phyloP scores from a whole-genome alignment of 805 yeast species.

The Monosporozyma siamensis region DNA sequence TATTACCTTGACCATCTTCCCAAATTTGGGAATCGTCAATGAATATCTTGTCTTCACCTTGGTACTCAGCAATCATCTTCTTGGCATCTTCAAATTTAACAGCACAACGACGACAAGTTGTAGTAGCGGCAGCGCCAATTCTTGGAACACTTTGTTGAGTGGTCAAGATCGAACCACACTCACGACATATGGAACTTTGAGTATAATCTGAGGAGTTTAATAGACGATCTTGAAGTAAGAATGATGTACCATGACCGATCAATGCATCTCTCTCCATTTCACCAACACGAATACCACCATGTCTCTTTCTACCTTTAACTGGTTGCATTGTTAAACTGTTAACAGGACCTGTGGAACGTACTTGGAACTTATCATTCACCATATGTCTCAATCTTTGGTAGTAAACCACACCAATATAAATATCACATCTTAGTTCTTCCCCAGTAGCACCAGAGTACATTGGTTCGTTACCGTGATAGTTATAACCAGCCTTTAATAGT shows the following conservation, averaged over 20 bases:
- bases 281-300: constrained; percentile 99
- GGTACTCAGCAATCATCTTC: constrained; percentile 31
- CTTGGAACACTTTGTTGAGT: constrained; percentile 89
- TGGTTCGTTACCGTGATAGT: constrained; percentile 97
- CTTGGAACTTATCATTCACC: constrained; percentile 99
- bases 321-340: constrained; percentile 98
- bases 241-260: constrained; percentile 97
- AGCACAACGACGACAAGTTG: constrained; percentile 90
- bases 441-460: constrained; percentile 99
- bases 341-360: constrained; percentile 97
- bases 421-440: constrained; percentile 92
- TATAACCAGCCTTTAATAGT: constrained; percentile 77
- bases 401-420: constrained; percentile 93
- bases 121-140: constrained; percentile 67
- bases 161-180: constrained; percentile 85
- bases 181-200: constrained; percentile 80
- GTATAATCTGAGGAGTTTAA: constrained; percentile 94
- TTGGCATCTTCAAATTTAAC: constrained; percentile 50
- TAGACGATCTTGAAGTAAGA: constrained; percentile 85
- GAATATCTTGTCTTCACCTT: constrained; percentile 31
- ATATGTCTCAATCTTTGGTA: constrained; percentile 97
- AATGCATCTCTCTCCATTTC: constrained; percentile 99
- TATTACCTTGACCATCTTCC: constrained; percentile 96
- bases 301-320: constrained; percentile 96
- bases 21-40: constrained; percentile 70